Base-by-base conservation (phyloP, 176 grass and related monocot species). In the Sorghum bicolor region DNA sequence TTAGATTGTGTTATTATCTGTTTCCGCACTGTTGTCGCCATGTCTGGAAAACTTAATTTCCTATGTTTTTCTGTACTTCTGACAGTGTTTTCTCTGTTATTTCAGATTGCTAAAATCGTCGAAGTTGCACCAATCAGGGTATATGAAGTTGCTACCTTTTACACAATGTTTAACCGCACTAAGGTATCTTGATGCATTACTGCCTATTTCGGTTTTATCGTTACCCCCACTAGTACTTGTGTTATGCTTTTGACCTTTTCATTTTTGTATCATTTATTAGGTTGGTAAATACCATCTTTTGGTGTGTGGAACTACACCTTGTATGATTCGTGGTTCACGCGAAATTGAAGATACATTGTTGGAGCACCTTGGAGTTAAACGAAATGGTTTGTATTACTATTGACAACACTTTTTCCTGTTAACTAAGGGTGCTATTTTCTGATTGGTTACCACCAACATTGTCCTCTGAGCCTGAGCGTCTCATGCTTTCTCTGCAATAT, bases 91-190 rank as follows among this genome's bases (percentile, higher is more conserved):
- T 44, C 2, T 60, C 63, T 90, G 32, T 28, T 70, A 43, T 77
- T 91, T 81, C 87, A 98, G 96, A 72, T 98, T 82, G 96, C 96
- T 74, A 95, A 95, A 68, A 87, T 95, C 5, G 83, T 98, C 20
- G 91, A 78, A 92, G 93, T 98, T 80, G 93, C 96, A 0, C 93
- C 96, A 3, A 94, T 98, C 72, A 94, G 93, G 77, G 96, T 98
- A 32, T 95, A 98, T 84, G 96, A 98, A 98, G 96, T 98, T 82
- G 89, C 96, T 58, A 98, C 96, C n/a, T 98, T 98, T 81, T 98
- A 98, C 81, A 90, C 96, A 37, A 98, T 98, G 96, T 98, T 98
- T 80, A 98, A 98, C 47, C 52, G 91, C 58, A 75, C 89, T 77
- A 95, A 95, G 96, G 96, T 98, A 83, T 72, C 2, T 55, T 72